Evolutionary conservation across 2,329 filamentous ascomycete genomes (phyloP).

Genomic region (Alternaria alternata): DNA sequence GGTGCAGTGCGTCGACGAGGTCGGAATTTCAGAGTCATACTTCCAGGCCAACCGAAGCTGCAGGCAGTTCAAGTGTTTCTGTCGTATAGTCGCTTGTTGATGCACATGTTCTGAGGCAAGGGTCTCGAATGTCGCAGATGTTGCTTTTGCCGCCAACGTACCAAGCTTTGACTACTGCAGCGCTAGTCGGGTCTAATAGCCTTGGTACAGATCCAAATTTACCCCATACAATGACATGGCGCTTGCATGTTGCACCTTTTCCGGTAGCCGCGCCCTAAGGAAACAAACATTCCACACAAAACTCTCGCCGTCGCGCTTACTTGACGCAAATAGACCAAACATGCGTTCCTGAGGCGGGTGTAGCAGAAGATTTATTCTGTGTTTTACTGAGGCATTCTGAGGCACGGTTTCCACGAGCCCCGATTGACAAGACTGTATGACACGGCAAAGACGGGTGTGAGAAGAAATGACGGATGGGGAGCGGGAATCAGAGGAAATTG

Average conservation of each 20-base stretch:
- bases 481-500: conserved; percentile 8
- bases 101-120: neutral
- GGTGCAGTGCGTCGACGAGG: neutral
- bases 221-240: conserved; percentile 20
- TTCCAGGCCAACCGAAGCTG: neutral
- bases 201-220: conserved; percentile 30
- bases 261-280: conserved; percentile 5
- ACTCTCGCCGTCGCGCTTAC: conserved; percentile 23
- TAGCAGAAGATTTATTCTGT: conserved; percentile 13
- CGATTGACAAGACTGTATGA: neutral
- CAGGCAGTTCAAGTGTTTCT: neutral
- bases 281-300: conserved; percentile 5
- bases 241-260: conserved; percentile 11
- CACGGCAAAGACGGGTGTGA: conserved; percentile 12
- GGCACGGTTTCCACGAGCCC: conserved; percentile 8
- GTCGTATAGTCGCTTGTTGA: conserved; percentile 1
- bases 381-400: conserved; percentile 18
- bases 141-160: conserved; percentile 10
- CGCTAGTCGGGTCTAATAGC: conserved; percentile 14
- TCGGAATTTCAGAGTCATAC: neutral
- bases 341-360: conserved; percentile 15
- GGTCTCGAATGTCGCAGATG: conserved; percentile 3
- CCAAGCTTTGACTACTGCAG: conserved; percentile 30
- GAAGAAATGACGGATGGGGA: neutral
- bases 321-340: conserved; percentile 20